Evolutionary conservation across 2,329 filamentous ascomycete species (phyloP).

Genomic region (Neofusicoccum parvum): DNA sequence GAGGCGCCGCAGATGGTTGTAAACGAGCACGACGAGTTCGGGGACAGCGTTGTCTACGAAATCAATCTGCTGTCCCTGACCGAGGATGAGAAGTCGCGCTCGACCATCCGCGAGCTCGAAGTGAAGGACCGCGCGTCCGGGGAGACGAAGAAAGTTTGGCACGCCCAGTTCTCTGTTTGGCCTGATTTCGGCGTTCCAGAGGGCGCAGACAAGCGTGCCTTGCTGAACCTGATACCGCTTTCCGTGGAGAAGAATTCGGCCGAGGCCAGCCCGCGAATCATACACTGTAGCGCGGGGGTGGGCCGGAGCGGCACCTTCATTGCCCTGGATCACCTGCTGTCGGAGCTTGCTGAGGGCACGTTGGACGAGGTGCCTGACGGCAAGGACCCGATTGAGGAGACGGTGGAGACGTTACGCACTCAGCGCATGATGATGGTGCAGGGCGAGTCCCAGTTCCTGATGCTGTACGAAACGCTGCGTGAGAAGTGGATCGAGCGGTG

Average conservation of each 20-base stretch:
- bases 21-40: constrained; percentile 66
- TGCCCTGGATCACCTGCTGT: constrained; percentile 85
- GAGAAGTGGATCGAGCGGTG: constrained; percentile 68
- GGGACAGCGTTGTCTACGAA: constrained; percentile 66
- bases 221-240: constrained; percentile 70
- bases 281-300: constrained; percentile 79
- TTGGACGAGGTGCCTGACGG: constrained; percentile 54
- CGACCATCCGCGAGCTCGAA: constrained; percentile 72
- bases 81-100: constrained; percentile 60
- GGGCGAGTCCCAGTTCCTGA: constrained; percentile 78
- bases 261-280: constrained; percentile 63
- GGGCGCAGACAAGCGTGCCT: constrained; percentile 65
- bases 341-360: constrained; percentile 75
- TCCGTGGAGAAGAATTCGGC: constrained; percentile 56
- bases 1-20: constrained; percentile 49
- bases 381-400: constrained; percentile 72
- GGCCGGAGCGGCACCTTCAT: constrained; percentile 96
- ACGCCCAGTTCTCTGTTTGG: constrained; percentile 86
- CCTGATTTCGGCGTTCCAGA: constrained; percentile 85
- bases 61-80: constrained; percentile 62
- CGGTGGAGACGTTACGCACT: constrained; percentile 78
- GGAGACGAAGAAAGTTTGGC: constrained; percentile 71
- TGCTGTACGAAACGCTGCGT: constrained; percentile 84
- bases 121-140: constrained; percentile 42
- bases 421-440: constrained; percentile 97